Evolutionary conservation across 2,329 filamentous ascomycete species (phyloP).

Genomic region (Raffaelea ambrosiae): DNA sequence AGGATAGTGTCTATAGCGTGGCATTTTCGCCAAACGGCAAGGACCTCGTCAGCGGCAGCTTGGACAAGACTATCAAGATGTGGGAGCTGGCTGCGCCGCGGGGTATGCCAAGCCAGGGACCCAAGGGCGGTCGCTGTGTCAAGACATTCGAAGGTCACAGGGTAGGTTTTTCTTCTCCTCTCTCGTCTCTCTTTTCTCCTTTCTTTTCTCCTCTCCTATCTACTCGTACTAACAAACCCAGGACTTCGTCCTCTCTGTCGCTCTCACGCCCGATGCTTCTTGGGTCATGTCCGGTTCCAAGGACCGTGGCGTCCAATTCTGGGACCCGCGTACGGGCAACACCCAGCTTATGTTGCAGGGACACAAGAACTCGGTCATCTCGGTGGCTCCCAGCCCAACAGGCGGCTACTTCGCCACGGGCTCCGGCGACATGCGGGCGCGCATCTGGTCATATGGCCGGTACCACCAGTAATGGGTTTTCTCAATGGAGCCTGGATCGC

Average conservation of each 20-base stretch:
- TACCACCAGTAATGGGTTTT: constrained; percentile 13
- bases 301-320: constrained; percentile 96
- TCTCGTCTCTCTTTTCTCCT: background rate
- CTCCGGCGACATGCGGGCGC: constrained; percentile 92
- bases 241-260: constrained; percentile 96
- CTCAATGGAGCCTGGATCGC: too few relatives aligned
- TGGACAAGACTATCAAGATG: constrained; percentile 99
- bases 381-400: constrained; percentile 84
- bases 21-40: constrained; percentile 91
- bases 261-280: constrained; percentile 82
- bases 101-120: constrained; percentile 54
- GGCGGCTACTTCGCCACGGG: constrained; percentile 90
- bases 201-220: background rate
- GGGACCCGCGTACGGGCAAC: constrained; percentile 87
- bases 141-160: constrained; percentile 97
- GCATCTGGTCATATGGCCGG: constrained; percentile 83
- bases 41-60: constrained; percentile 85
- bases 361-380: constrained; percentile 98
- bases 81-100: constrained; percentile 81
- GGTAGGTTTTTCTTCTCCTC: constrained; percentile 36
- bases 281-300: constrained; percentile 98
- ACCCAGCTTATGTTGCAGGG: constrained; percentile 98
- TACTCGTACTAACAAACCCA: constrained; percentile 28
- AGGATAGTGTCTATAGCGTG: constrained; percentile 93
- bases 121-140: constrained; percentile 86